Evolutionary conservation across 2,329 filamentous ascomycete species (phyloP), one percentile per base, ranked within the genome.

Genomic region (Aspergillus pseudotamarii): DNA sequence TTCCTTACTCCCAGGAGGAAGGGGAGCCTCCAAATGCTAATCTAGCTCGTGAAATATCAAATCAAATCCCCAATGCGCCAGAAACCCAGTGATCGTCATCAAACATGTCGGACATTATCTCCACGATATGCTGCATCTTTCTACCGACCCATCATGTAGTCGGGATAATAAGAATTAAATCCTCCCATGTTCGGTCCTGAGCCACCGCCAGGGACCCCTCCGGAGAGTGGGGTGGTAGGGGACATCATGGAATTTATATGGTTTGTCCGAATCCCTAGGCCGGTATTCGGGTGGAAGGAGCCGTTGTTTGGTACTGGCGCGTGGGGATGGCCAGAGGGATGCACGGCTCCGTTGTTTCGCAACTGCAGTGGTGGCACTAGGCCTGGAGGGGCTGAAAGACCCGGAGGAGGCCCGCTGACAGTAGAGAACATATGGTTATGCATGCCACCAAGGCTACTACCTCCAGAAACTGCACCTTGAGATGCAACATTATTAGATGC

Each of bases 401-500:
- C 94, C 0, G 94, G 94, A 14, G 94, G 94, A 28, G 94, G 94
- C 0, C 92, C 89, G 70, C 84, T 91, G 38, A 88, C 88, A 2
- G 87, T 88, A 1, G 88, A 84, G 73, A 92, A 94, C 43, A 86
- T 84, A 67, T 84, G 86, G 28, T 82, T 83, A 72, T 87, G 85
- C 66, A 88, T 82, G 28, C 84, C 77, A 62, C 77, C 78, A n/a
- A 78, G 64, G 41, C 80, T 88, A 68, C 83, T 87, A 75, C 89
- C 87, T 36, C 85, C 85, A 45, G 83, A 82, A 69, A 89, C 75
- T n/a, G 82, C 78, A 11, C 81, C 81, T 43, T 83, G 82, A 5
- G 83, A 81, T 26, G 81, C 80, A 65, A 87, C 79, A 11, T 81
- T 78, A 46, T 82, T 82, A n/a, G 81, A 74, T 23, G 83, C 78